Conservation (phyloP, 2,329 filamentous ascomycete genomes). For the Cephalotrichum gorgonifer region DNA sequence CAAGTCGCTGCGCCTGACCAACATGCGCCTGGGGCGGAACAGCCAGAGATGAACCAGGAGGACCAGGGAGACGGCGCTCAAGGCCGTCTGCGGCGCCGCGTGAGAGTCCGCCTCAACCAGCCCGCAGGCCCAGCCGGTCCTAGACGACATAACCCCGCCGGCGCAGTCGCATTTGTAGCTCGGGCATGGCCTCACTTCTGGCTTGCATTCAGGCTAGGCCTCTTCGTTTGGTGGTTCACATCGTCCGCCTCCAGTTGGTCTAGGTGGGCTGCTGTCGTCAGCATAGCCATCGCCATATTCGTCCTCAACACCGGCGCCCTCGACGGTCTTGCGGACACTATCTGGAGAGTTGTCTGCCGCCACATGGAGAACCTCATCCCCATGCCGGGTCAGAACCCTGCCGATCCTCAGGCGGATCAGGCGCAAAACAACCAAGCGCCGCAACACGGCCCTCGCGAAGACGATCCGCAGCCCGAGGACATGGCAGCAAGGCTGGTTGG, state of each 20-base stretch:
- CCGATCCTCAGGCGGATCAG: constrained; percentile 15
- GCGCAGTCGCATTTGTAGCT: constrained; percentile 14
- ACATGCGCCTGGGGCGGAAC: neutral
- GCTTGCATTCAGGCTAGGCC: constrained; percentile 45
- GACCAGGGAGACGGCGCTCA: neutral
- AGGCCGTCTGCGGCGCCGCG: neutral
- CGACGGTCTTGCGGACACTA: constrained; percentile 41
- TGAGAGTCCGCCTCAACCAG: neutral
- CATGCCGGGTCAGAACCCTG: constrained; percentile 26
- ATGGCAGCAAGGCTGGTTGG: constrained; percentile 44
- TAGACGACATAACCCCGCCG: neutral
- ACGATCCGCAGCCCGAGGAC: constrained; percentile 32
- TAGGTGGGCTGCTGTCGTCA: constrained; percentile 44
- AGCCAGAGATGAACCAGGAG: neutral
- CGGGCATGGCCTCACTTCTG: constrained; percentile 52
- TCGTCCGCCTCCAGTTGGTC: constrained; percentile 47
- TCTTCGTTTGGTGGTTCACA: constrained; percentile 58
- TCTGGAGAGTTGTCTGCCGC: constrained; percentile 45
- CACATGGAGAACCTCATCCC: constrained; percentile 52
- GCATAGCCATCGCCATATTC: constrained; percentile 44
- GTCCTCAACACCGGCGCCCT: constrained; percentile 50
- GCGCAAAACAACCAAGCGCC: constrained; percentile 14
- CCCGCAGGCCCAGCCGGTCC: neutral
- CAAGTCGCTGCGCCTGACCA: neutral
- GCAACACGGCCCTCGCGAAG: neutral